phyloP scores from a whole-genome alignment of 2,329 filamentous ascomycete genomes.

The Ceratocystis colombiana region DNA sequence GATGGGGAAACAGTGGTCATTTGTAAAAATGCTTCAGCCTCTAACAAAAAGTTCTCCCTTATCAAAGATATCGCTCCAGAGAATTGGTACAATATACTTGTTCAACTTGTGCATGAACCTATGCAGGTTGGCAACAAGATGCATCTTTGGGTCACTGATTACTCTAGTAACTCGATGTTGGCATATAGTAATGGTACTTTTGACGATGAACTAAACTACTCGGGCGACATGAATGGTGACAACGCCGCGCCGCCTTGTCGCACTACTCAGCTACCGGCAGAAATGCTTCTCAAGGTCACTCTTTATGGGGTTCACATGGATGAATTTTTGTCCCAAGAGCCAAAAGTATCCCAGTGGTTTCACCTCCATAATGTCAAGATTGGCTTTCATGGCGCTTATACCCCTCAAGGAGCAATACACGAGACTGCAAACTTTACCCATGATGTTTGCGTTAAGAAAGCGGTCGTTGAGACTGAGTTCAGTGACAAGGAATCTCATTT shows the following conservation, averaged over 20 bases:
- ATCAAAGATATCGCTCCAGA: constrained; percentile 51
- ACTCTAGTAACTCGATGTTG: constrained; percentile 53
- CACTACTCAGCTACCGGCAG: constrained; percentile 25
- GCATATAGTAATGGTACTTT: constrained; percentile 16
- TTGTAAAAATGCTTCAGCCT: constrained; percentile 44
- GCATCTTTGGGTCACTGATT: constrained; percentile 70
- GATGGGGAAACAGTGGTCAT: constrained; percentile 31
- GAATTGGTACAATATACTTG: constrained; percentile 59
- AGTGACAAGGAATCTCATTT: not conserved
- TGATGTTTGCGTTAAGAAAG: constrained; percentile 12
- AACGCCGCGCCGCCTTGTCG: not conserved
- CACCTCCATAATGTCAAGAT: constrained; percentile 13
- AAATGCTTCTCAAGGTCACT: constrained; percentile 31
- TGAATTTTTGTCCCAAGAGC: not conserved
- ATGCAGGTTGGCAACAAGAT: constrained; percentile 38
- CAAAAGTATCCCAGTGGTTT: constrained; percentile 19
- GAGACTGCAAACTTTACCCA: not conserved
- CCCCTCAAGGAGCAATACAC: constrained; percentile 6
- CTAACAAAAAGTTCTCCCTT: constrained; percentile 36
- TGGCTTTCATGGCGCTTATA: not conserved
- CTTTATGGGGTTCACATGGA: constrained; percentile 14
- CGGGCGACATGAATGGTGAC: not conserved
- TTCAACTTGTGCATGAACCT: constrained; percentile 52
- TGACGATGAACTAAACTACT: constrained; percentile 28
- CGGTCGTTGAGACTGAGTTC: not conserved